Conservation (phyloP, 495 filamentous ascomycete species). For the Cetradonia linearis region DNA sequence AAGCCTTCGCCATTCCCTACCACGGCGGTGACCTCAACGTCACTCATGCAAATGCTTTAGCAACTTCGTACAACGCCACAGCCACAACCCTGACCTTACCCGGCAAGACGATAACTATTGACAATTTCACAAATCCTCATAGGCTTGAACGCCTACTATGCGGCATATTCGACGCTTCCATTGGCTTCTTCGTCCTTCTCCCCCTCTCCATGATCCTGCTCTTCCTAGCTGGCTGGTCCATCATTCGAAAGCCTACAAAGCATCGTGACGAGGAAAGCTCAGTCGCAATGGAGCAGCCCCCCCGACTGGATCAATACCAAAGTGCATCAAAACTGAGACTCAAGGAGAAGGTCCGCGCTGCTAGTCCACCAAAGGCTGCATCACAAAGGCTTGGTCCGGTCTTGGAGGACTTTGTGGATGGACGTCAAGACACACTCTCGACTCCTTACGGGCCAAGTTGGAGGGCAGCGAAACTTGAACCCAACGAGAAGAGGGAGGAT, state of each 20-base stretch:
- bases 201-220: neutral
- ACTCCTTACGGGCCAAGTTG: neutral
- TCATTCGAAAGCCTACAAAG: neutral
- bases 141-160: conserved; percentile 4
- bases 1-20: too few relatives aligned
- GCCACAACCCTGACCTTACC: neutral
- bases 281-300: neutral
- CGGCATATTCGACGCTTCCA: neutral
- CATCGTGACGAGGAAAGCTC: neutral
- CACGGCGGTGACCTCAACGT: neutral
- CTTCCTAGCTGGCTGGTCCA: neutral
- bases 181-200: neutral
- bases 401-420: too few relatives aligned
- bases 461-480: neutral
- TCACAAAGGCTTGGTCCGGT: neutral
- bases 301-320: neutral
- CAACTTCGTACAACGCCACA: neutral
- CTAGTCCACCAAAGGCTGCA: neutral
- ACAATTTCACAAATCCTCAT: neutral
- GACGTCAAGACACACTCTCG: too few relatives aligned
- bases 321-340: neutral
- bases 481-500: neutral
- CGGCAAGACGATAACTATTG: neutral
- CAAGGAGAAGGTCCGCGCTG: neutral
- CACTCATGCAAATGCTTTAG: neutral